These are phyloP conservation scores for Apiotrichum laibachii DNA, from an alignment of 1,284 basidiomycete species.

Conservation along the genomic window DNA sequence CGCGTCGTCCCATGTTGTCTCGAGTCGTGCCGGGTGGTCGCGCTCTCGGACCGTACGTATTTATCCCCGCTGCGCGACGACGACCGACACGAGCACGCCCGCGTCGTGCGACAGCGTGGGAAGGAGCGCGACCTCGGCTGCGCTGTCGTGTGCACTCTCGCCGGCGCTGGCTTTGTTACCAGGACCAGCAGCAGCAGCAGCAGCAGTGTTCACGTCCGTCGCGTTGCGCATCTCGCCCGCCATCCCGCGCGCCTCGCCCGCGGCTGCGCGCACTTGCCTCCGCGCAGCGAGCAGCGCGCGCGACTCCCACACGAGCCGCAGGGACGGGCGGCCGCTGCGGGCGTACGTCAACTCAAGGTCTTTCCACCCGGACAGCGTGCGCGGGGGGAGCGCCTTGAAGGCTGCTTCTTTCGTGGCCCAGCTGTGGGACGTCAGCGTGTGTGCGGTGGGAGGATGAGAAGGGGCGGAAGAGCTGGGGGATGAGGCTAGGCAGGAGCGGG, in stretches of 20 bases:
- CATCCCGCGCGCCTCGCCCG: not conserved
- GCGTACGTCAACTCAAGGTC: conserved; percentile 55
- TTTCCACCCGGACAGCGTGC: conserved; percentile 66
- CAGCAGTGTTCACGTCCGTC: too few relatives aligned
- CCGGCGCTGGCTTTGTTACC: not conserved
- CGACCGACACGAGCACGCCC: conserved; percentile 72
- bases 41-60: too few relatives aligned
- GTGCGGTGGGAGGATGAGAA: not conserved
- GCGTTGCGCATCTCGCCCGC: too few relatives aligned
- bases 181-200: too few relatives aligned
- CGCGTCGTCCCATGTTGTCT: too few relatives aligned
- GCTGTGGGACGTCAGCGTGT: conserved; percentile 50
- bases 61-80: conserved; percentile 60
- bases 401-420: conserved; percentile 86
- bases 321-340: conserved; percentile 25
- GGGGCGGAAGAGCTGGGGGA: not conserved
- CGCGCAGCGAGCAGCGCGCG: not conserved
- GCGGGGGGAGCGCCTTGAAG: conserved; percentile 79
- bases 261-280: not conserved
- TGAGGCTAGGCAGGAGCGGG: too few relatives aligned
- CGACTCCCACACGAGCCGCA: conserved; percentile 12
- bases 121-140: conserved; percentile 55
- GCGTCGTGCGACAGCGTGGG: conserved; percentile 79
- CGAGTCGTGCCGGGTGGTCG: too few relatives aligned
- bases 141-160: not conserved